Evolutionary conservation across 2,329 filamentous ascomycete species (phyloP).

Genomic region (Hypoxylon sp.): DNA sequence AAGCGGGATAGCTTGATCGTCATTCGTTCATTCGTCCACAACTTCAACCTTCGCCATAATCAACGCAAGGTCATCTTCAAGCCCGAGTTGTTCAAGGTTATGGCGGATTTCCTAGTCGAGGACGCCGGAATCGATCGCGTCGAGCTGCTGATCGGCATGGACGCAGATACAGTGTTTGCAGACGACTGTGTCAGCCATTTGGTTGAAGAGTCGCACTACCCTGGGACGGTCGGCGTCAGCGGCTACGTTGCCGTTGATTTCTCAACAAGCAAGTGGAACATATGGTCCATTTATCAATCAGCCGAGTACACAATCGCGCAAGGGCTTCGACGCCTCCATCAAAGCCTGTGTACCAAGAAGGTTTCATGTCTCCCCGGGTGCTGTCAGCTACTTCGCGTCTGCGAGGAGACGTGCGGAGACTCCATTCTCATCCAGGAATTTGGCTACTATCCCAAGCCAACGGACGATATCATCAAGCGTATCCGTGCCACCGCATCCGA

Average conservation of each 20-base stretch:
- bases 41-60: conserved; percentile 59
- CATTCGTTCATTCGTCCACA: conserved; percentile 62
- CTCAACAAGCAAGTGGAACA: conserved; percentile 56
- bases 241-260: conserved; percentile 64
- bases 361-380: conserved; percentile 63
- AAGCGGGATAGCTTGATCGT: conserved; percentile 64
- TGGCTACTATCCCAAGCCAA: conserved; percentile 62
- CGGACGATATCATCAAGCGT: conserved; percentile 61
- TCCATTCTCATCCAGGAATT: conserved; percentile 60
- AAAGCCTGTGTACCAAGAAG: conserved; percentile 62
- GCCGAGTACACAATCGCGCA: conserved; percentile 63
- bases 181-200: conserved; percentile 60
- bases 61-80: conserved; percentile 61
- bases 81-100: conserved; percentile 57
- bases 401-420: conserved; percentile 63
- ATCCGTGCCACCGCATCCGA: conserved; percentile 64
- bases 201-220: conserved; percentile 58
- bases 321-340: conserved; percentile 61
- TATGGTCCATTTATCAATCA: conserved; percentile 62
- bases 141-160: conserved; percentile 61
- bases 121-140: conserved; percentile 55
- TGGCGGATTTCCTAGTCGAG: conserved; percentile 56
- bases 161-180: conserved; percentile 62
- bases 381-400: conserved; percentile 63
- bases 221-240: conserved; percentile 61